Conservation (phyloP, 192 early-diverging fungal species). For the Helicostylum pulchrum region DNA sequence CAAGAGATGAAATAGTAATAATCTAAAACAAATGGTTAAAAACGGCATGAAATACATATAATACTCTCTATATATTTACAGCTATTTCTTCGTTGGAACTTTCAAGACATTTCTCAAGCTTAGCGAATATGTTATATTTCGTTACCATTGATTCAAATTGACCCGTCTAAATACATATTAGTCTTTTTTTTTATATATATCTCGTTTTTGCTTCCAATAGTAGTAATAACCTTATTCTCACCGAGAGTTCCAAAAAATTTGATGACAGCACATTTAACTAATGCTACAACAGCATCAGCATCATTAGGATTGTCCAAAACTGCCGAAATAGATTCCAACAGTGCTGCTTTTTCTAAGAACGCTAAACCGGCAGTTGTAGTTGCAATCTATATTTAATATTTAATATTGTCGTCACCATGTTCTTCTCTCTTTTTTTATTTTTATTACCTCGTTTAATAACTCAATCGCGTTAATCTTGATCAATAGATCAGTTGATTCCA, state of each 20-base stretch:
- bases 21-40: slow-evolving; percentile 19
- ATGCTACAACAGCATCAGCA: slow-evolving; percentile 28
- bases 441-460: slow-evolving; percentile 39
- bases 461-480: slow-evolving; percentile 46
- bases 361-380: slow-evolving; percentile 29
- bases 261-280: slow-evolving; percentile 38
- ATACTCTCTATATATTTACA: slow-evolving; percentile 15
- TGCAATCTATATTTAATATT: slow-evolving; percentile 18
- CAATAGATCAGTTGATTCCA: slow-evolving; percentile 42
- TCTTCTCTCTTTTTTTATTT: slow-evolving; percentile 17
- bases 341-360: slow-evolving; percentile 34
- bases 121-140: slow-evolving; percentile 21
- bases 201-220: slow-evolving; percentile 21
- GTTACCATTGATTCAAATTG: too few relatives aligned
- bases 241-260: slow-evolving; percentile 46
- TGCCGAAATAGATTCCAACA: slow-evolving; percentile 35
- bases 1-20: slow-evolving; percentile 27
- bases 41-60: slow-evolving; percentile 2
- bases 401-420: neutral
- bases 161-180: too few relatives aligned
- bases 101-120: slow-evolving; percentile 11
- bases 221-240: neutral
- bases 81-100: slow-evolving; percentile 26
- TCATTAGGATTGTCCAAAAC: slow-evolving; percentile 24
- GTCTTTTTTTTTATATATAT: neutral